phyloP scores from a whole-genome alignment of 2,329 filamentous ascomycete genomes.

The Alternaria postmessia region DNA sequence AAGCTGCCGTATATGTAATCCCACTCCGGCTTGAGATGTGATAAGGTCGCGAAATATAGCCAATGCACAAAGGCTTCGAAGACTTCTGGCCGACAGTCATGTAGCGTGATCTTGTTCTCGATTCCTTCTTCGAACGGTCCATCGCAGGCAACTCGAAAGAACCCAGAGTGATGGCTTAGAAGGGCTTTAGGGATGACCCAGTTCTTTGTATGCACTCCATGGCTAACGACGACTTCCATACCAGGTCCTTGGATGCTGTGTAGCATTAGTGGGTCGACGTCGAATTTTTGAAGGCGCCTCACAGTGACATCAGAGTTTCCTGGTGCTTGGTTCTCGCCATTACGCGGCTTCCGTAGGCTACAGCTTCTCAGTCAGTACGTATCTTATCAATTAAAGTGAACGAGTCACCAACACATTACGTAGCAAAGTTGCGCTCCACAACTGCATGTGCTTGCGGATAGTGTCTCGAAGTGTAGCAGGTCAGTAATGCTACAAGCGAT shows the following conservation, averaged over 20 bases:
- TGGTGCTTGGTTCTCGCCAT: not conserved
- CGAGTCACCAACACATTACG: not conserved
- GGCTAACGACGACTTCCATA: not conserved
- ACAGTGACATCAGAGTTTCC: not conserved
- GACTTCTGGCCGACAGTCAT: not conserved
- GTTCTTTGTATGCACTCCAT: not conserved
- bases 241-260: not conserved
- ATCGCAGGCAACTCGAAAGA: not conserved
- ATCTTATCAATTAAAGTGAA: not conserved
- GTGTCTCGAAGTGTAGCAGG: not conserved
- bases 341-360: accelerated
- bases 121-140: not conserved
- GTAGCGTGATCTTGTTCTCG: not conserved
- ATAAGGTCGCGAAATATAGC: not conserved
- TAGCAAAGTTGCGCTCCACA: not conserved
- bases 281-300: not conserved
- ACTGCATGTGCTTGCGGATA: not conserved
- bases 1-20: not conserved
- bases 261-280: not conserved
- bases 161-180: not conserved
- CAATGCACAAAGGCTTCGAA: not conserved
- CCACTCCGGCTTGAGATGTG: accelerated
- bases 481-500: not conserved
- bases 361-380: not conserved
- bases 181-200: not conserved